Evolutionary conservation across 1,284 basidiomycete genomes (phyloP), one percentile per base, ranked within the genome.

Genomic region (Ceratobasidium sp.): DNA sequence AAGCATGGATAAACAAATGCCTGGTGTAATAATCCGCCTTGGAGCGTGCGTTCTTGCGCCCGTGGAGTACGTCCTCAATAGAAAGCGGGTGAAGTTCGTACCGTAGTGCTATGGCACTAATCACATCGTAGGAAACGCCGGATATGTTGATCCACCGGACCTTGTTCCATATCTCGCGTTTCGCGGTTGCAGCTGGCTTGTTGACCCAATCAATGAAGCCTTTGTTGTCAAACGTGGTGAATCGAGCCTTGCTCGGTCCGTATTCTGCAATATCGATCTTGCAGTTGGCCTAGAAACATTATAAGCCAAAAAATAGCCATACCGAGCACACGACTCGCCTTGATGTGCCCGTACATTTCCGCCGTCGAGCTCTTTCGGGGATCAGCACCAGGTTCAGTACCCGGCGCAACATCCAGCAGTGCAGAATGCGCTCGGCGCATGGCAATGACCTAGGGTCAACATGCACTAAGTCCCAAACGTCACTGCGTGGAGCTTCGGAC

Each of bases 61-160:
- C 85, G 79, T 91, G 89, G 54, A 93, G 87, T 5, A 93, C 83
- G 81, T 93, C 92, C 81, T 93, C 92, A 23, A 93, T 84, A 1
- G 91, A 88, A 55, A 93, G 88, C 0, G 91, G 91, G 81, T 93
- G 92, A 33, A 93, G 83, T 78, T 91, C 91, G 91, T 92, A 92
- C 82, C 88, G 88, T 75, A 92, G 83, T 30, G 91, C 89, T 50
- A 93, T 82, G 0, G 88, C 87, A 80, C 90, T 91, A 79, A 93
- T 87, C 14, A 93, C 90, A 81, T 92, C 91, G 91, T 91, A 93
- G 79, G 89, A 91, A 69, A 93, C 85, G 2, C 91, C 92, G 6
- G 88, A 89, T 71, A 93, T 86, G 79, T 92, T 92, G 78, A 93
- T 92, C 92, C 91, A 93, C 48, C 92, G 84, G 14, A 92, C 90